Evolutionary conservation across 1,284 basidiomycete species (phyloP).

Genomic region (Cutaneotrichosporon sp.): DNA sequence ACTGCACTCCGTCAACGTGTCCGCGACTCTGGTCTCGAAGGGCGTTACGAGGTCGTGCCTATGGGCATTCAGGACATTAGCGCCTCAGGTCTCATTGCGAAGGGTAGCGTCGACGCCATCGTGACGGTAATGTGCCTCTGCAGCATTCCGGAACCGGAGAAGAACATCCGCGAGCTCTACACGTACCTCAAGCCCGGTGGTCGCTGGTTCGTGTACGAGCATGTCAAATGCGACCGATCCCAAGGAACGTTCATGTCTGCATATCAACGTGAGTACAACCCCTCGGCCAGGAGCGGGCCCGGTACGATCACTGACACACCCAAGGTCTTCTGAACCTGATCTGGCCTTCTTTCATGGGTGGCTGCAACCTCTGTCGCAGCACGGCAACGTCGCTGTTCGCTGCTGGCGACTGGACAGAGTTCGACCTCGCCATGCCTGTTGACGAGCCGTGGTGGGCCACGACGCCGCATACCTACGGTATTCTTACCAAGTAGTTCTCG

Average conservation of each 20-base stretch:
- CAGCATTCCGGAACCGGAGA: slow-evolving; percentile 23
- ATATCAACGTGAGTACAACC: slow-evolving; percentile 20
- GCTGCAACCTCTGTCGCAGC: slow-evolving; percentile 25
- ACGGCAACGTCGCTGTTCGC: slow-evolving; percentile 12
- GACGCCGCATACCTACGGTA: slow-evolving; percentile 21
- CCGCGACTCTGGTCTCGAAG: slow-evolving; percentile 17
- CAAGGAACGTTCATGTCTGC: slow-evolving; percentile 16
- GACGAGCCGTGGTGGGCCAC: slow-evolving; percentile 21
- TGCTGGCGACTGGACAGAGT: slow-evolving; percentile 17
- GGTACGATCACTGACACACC: slow-evolving; percentile 3
- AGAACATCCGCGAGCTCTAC: slow-evolving; percentile 26
- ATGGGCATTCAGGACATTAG: slow-evolving; percentile 24
- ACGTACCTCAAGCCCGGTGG: slow-evolving; percentile 27
- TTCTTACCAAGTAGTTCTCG: slow-evolving; percentile 20
- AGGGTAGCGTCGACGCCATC: slow-evolving; percentile 24
- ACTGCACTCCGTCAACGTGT: slow-evolving; percentile 10
- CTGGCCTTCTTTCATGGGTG: slow-evolving; percentile 25
- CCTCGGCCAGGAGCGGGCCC: no score
- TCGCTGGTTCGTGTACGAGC: slow-evolving; percentile 27
- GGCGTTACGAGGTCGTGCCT: slow-evolving; percentile 23
- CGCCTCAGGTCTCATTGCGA: slow-evolving; percentile 14
- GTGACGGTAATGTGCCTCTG: slow-evolving; percentile 24
- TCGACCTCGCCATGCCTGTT: slow-evolving; percentile 24
- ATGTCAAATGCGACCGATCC: slow-evolving; percentile 12
- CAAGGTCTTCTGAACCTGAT: slow-evolving; percentile 22